A percentile compares a stretch with the other conserved stretches of the same genome.
phyloP scores from a whole-genome alignment of 768 basidiomycete species.

The Boletus rubescentipes region DNA sequence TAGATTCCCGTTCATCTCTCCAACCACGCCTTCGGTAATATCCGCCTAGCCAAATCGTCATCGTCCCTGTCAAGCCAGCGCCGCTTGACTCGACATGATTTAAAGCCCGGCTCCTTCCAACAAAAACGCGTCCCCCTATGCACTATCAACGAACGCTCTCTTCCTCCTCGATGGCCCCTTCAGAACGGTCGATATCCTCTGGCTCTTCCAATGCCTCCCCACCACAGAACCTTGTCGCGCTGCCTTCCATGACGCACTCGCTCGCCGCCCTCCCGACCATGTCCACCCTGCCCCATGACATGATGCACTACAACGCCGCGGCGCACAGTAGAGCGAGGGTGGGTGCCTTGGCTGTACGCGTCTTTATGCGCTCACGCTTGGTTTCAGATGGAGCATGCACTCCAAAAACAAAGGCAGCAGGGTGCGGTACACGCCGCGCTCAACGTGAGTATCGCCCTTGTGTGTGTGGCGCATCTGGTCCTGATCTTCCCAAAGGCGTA shows the following conservation, averaged over 20 bases:
- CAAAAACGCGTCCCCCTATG: conserved; percentile 23
- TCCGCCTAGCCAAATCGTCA: conserved; percentile 28
- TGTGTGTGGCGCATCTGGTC: neutral
- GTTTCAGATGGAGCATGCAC: conserved; percentile 31
- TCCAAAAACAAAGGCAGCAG: conserved; percentile 34
- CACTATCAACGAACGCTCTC: conserved; percentile 31
- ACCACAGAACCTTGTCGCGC: conserved; percentile 28
- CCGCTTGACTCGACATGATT: conserved; percentile 27
- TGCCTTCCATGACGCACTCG: conserved; percentile 35
- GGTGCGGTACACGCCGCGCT: conserved; percentile 24
- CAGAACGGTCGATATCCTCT: conserved; percentile 34
- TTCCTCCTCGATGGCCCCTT: conserved; percentile 33
- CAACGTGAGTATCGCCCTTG: conserved; percentile 17
- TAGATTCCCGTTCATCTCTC: conserved; percentile 35
- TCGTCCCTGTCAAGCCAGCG: conserved; percentile 21
- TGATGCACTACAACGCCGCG: conserved; percentile 32
- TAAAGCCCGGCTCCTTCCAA: conserved; percentile 20
- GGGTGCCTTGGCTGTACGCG: neutral
- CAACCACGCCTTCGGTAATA: conserved; percentile 37
- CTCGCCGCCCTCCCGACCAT: conserved; percentile 32
- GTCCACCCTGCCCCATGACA: conserved; percentile 30
- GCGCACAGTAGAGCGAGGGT: conserved; percentile 33
- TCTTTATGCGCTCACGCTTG: conserved; percentile 7
- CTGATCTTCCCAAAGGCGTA: conserved; percentile 23
- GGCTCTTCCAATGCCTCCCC: conserved; percentile 32